These are phyloP conservation scores for Apophysomyces elegans DNA, from an alignment of 371 early-diverging fungal genomes.

Conservation along the genomic window DNA sequence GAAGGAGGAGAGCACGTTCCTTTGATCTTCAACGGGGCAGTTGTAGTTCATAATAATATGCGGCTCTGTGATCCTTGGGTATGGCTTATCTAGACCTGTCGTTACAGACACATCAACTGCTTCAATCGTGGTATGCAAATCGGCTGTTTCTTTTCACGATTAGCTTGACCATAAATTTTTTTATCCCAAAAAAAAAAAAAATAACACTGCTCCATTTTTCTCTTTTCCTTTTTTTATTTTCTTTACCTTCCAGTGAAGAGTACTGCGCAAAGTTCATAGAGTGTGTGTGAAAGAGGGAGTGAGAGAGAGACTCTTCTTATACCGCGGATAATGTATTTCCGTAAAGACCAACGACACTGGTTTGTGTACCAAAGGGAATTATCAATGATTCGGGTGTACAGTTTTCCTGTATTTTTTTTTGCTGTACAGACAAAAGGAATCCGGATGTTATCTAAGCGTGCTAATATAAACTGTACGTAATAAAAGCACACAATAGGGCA, in stretches of 20 bases:
- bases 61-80: constrained; percentile 10
- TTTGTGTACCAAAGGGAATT: not conserved
- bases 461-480: too few species aligned
- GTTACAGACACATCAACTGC: constrained; percentile 1
- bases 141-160: not conserved
- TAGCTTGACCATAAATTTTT: not conserved
- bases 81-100: constrained; percentile 1
- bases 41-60: constrained; percentile 11
- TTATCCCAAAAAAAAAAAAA: not conserved
- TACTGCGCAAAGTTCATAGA: constrained; percentile 1
- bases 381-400: not conserved
- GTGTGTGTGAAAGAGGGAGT: not conserved
- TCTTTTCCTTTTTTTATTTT: too few species aligned
- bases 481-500: constrained; percentile 2
- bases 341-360: constrained; percentile 4
- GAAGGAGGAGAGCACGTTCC: constrained; percentile 12
- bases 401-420: not conserved
- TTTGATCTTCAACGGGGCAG: constrained; percentile 12
- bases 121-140: constrained; percentile 8
- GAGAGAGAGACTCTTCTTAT: not conserved
- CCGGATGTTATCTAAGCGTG: not conserved
- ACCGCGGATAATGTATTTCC: constrained; percentile 5
- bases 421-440: not conserved
- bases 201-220: too few species aligned
- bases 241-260: not conserved